Conservation (phyloP, 2,329 filamentous ascomycete genomes). For the Fusarium equiseti region DNA sequence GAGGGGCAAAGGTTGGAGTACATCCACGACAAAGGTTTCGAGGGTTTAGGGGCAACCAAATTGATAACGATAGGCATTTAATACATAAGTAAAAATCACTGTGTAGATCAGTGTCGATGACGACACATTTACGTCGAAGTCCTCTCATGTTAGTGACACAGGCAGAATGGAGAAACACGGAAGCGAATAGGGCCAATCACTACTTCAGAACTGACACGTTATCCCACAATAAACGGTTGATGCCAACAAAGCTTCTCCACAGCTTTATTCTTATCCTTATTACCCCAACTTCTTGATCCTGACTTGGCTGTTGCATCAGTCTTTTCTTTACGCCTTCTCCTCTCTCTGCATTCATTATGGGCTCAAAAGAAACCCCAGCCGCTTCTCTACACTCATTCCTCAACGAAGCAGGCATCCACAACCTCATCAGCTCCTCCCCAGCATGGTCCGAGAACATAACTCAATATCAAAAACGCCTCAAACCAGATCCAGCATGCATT, state of each 20-base stretch:
- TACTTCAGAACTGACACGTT: not conserved
- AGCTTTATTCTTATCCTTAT: not conserved
- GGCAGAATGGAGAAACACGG: not conserved
- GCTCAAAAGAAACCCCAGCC: not conserved
- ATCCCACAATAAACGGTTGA: not conserved
- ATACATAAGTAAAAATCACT: not conserved
- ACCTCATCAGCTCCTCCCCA: conserved; percentile 20
- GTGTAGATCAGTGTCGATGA: not conserved
- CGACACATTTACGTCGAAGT: not conserved
- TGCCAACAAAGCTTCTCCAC: not conserved
- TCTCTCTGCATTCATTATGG: not conserved
- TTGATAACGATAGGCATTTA: not conserved
- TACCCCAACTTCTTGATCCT: not conserved
- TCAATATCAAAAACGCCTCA: conserved; percentile 38
- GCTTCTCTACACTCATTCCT: conserved; percentile 11
- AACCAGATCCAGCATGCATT: conserved; percentile 31
- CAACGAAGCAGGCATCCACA: conserved; percentile 21
- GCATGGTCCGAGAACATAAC: conserved; percentile 22
- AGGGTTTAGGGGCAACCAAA: not conserved
- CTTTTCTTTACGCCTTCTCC: too few relatives aligned
- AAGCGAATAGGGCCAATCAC: not conserved
- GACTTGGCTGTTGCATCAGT: too few relatives aligned
- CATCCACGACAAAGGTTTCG: too few relatives aligned
- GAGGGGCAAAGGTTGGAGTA: too few relatives aligned
- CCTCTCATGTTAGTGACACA: not conserved